A percentile compares a stretch with the other conserved stretches of the same genome.
Evolutionary conservation across 2,329 filamentous ascomycete species (phyloP).

Genomic region (Pseudogymnoascus sp.): DNA sequence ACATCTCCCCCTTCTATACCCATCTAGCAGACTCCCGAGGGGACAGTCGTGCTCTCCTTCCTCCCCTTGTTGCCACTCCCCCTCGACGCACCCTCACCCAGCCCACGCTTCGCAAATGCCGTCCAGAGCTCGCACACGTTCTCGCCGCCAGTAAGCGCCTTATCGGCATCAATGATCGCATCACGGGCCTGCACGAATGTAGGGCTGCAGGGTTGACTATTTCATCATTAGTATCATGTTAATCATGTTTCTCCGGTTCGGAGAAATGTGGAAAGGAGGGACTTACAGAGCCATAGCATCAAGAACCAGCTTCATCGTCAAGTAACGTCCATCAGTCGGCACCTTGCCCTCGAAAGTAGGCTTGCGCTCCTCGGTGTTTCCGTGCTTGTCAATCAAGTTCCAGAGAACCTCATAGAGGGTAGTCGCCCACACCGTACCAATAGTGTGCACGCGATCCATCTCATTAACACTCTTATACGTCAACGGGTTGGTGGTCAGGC

Average conservation of each 20-base stretch:
- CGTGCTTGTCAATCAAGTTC: constrained; percentile 49
- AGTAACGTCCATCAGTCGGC: constrained; percentile 44
- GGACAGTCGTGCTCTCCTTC: not conserved
- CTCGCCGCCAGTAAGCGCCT: constrained; percentile 39
- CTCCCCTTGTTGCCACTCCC: not conserved
- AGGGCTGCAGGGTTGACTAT: constrained; percentile 46
- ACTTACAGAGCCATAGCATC: constrained; percentile 40
- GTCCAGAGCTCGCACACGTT: constrained; percentile 47
- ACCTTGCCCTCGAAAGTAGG: constrained; percentile 38
- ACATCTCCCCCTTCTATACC: not conserved
- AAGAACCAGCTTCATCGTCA: constrained; percentile 44
- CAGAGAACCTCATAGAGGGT: constrained; percentile 49
- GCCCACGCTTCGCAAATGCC: constrained; percentile 48
- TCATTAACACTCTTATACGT: constrained; percentile 39
- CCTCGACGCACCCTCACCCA: constrained; percentile 30
- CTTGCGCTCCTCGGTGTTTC: constrained; percentile 36
- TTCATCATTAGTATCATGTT: not conserved
- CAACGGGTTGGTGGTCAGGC: constrained; percentile 39
- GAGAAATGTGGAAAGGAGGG: not conserved
- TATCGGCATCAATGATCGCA: constrained; percentile 48
- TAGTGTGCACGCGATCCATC: constrained; percentile 35
- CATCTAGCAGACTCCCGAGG: not conserved
- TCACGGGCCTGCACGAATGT: constrained; percentile 45
- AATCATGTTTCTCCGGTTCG: not conserved
- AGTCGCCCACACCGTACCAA: constrained; percentile 45